Evolutionary conservation across 495 filamentous ascomycete genomes (phyloP), one percentile per base, ranked within the genome.

Genomic region (Talaromyces thailandensis): DNA sequence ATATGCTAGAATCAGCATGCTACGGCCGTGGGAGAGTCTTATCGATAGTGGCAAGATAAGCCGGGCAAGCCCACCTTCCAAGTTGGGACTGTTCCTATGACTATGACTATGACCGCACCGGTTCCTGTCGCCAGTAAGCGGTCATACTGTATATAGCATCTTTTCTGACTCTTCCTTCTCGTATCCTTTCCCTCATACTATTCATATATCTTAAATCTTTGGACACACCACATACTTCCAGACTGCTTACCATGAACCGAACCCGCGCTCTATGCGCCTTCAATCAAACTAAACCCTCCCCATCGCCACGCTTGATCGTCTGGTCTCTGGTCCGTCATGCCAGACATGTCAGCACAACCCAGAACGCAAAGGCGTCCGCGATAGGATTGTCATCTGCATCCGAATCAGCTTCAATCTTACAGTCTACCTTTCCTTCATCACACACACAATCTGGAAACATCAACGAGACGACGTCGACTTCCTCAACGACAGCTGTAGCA

Each of bases 311-410:
- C 16, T 9, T 31, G 8, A 9, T 55, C n/a, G 9, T 55, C 9
- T 26, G 14, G 11, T 14, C 51, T 11, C 51, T 55, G 11, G 5
- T 32, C 40, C 26, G 21, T 23, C 24, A 61, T 24, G 3, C 24
- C 2, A 48, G 59, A 61, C 16, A 51, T 52, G 59, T 61, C 26
- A 61, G 59, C 43, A 61, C 59, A 24, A 61, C 59, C 16, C 24
- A 61, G 28, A 61, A 45, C 14, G 43, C 59, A 50, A 61, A 61
- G 45, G 37, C 59, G 8, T 61, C 59, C 14, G 59, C 59, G 8
- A 48, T 52, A 28, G 43, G 37, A 48, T 29, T 31, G 26, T 12
- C 23, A 4, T 48, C 59, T 23, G 23, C 59, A 18, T 16, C 58
- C 12, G 37, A 45, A 7, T 18, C 59, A 21, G 43, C 35, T 18